Percentiles rank a stretch among this genome's conserved stretches.
phyloP scores from a whole-genome alignment of 768 basidiomycete species.

The Strobilomyces dryophilus region DNA sequence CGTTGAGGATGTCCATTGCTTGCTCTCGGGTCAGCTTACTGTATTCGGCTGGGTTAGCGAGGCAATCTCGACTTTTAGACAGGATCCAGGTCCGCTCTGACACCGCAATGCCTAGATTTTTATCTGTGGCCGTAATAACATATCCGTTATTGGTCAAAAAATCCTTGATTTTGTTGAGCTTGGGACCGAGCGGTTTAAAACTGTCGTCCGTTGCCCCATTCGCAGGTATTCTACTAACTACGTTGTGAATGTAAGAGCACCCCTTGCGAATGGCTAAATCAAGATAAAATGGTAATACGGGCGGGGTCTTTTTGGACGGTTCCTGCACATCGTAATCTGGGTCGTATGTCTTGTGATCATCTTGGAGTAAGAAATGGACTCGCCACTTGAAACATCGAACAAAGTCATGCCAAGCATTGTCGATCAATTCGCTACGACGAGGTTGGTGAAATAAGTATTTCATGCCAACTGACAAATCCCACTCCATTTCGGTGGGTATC shows the following conservation, averaged over 20 bases:
- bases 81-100: neutral
- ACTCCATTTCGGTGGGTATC: neutral
- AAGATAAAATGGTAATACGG: neutral
- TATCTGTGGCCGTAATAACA: neutral
- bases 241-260: neutral
- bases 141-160: neutral
- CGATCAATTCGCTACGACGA: neutral
- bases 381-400: neutral
- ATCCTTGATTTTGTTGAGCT: fast-evolving
- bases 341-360: neutral
- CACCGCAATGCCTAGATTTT: neutral
- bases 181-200: conserved; percentile 6
- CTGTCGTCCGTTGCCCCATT: neutral
- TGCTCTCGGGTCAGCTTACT: neutral
- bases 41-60: neutral
- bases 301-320: neutral
- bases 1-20: neutral
- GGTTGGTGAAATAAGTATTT: conserved; percentile 8
- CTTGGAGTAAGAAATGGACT: neutral
- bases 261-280: neutral
- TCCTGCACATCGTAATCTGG: conserved; percentile 7
- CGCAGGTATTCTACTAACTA: neutral
- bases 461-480: neutral
- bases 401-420: conserved; percentile 1
- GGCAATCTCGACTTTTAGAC: neutral